phyloP scores from a whole-genome alignment of 2,329 filamentous ascomycete species.

The Alternaria angustiovoidea region DNA sequence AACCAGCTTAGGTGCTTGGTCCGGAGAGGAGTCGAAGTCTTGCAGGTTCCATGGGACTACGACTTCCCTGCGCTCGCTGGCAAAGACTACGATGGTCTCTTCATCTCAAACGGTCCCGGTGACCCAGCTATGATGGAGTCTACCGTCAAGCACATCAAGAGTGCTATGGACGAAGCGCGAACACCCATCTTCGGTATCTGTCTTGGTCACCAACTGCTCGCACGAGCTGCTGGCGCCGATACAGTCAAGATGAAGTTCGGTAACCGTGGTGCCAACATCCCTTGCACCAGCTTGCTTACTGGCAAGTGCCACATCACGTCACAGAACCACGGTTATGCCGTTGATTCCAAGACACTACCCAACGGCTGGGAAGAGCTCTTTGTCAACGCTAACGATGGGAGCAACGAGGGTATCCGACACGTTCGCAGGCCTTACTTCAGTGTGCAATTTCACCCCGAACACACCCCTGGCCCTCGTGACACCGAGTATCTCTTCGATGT shows the following conservation, averaged over 20 bases:
- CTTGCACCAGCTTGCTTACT: slow-evolving; percentile 93
- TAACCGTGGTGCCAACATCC: slow-evolving; percentile 98
- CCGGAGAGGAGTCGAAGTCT: slow-evolving; percentile 87
- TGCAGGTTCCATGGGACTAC: slow-evolving; percentile 96
- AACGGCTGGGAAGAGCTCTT: slow-evolving; percentile 91
- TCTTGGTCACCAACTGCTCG: slow-evolving; percentile 91
- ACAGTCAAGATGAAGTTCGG: slow-evolving; percentile 99
- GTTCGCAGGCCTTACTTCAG: slow-evolving; percentile 89
- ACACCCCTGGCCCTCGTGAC: slow-evolving; percentile 91
- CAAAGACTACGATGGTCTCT: slow-evolving; percentile 92
- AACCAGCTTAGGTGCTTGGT: slow-evolving; percentile 96
- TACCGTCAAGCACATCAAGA: slow-evolving; percentile 81
- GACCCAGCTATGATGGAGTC: slow-evolving; percentile 85
- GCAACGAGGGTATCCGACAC: slow-evolving; percentile 97
- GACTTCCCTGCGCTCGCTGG: slow-evolving; percentile 80
- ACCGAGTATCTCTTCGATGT: slow-evolving; percentile 98
- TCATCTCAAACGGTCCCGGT: slow-evolving; percentile 97
- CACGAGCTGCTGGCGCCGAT: slow-evolving; percentile 82
- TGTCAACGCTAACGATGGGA: slow-evolving; percentile 97
- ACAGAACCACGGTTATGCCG: slow-evolving; percentile 96
- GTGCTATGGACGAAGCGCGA: slow-evolving; percentile 77
- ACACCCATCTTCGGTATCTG: slow-evolving; percentile 97
- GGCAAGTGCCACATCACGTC: slow-evolving; percentile 99
- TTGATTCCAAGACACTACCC: slow-evolving; percentile 79
- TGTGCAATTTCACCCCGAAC: slow-evolving; percentile 99